phyloP scores from a whole-genome alignment of 805 yeast genomes.

The Kockiozyma suomiensis region DNA sequence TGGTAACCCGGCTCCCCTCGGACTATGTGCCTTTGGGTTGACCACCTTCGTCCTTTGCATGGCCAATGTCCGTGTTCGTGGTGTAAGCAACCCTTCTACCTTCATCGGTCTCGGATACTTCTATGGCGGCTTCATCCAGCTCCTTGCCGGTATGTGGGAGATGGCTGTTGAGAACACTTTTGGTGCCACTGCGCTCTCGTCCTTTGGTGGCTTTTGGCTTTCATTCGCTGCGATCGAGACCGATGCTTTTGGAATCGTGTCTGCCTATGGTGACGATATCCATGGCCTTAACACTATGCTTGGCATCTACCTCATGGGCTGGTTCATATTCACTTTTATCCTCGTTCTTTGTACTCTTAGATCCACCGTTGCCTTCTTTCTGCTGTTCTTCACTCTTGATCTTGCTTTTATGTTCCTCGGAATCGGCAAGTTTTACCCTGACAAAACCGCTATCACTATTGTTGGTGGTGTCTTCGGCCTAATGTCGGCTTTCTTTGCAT shows the following conservation, averaged over 20 bases:
- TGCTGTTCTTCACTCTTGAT: constrained; percentile 55
- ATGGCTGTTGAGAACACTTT: constrained; percentile 64
- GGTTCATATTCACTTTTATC: constrained; percentile 64
- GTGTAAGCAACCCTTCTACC: constrained; percentile 54
- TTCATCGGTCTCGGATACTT: constrained; percentile 61
- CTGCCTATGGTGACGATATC: constrained; percentile 51
- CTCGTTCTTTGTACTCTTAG: constrained; percentile 58
- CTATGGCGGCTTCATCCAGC: constrained; percentile 64
- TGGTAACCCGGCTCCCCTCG: constrained; percentile 70
- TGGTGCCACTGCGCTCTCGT: constrained; percentile 64
- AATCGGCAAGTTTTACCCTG: constrained; percentile 51
- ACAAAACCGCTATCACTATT: constrained; percentile 41
- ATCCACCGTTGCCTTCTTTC: constrained; percentile 66
- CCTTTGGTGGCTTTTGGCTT: constrained; percentile 74
- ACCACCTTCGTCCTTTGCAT: constrained; percentile 64
- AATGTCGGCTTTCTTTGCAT: constrained; percentile 58
- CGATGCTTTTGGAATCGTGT: constrained; percentile 60
- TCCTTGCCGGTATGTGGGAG: constrained; percentile 69
- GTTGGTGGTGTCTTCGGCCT: constrained; percentile 70
- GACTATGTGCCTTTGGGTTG: constrained; percentile 61
- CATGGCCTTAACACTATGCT: constrained; percentile 49
- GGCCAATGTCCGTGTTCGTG: constrained; percentile 58
- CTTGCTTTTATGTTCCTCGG: constrained; percentile 60
- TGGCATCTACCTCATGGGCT: constrained; percentile 62
- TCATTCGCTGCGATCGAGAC: constrained; percentile 62